Base-by-base conservation (phyloP, 2,329 filamentous ascomycete species). In the Chaetomium sp. region DNA sequence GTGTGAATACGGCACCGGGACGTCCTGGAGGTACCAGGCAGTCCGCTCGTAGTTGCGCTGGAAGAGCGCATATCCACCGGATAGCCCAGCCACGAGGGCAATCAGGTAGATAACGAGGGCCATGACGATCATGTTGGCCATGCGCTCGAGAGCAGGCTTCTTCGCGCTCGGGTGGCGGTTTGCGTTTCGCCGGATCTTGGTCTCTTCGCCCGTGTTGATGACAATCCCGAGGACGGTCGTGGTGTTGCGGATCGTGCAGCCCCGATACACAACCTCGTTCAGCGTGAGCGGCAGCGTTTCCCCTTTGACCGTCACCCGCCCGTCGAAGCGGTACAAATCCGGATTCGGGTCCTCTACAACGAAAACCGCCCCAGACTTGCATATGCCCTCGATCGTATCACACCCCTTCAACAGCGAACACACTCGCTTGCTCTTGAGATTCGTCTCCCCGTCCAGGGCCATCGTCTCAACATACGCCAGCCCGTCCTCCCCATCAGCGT, bases 161-260 rank as follows among this genome's bases (percentile, higher is more conserved):
- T 57, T 57, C 12, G 55, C 55, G n/a, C 40, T 53, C 11, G 55
- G 59, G 94, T 87, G 44, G 85, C 79, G 9, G 73, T 91, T 91
- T 48, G 91, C 88, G 65, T 96, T 96, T 91, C 96, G 95, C 47
- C 91, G 87, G 60, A 96, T 96, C 72, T 96, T 96, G 76, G 90
- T 96, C 72, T 96, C 91, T 69, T 96, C 91, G 35, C 90, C 90
- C 2, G 88, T 88, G 70, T 96, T 96, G 64, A 96, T 85, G 34
- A 96, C 87, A 65, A 96, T 76, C 3, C 89, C 89, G 42, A 89
- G 74, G 2, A 84, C 85, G 62, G 85, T 78, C 11, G 80, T 76
- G 0, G 89, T 95, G 67, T 95, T 95, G 47, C 90, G 82, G 53
- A 95, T 71, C 2, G 88, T 84, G 49, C 89, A 94, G 12, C 90